Conservation (phyloP, 2,329 filamentous ascomycete species). For the Sphaerulina populicola region DNA sequence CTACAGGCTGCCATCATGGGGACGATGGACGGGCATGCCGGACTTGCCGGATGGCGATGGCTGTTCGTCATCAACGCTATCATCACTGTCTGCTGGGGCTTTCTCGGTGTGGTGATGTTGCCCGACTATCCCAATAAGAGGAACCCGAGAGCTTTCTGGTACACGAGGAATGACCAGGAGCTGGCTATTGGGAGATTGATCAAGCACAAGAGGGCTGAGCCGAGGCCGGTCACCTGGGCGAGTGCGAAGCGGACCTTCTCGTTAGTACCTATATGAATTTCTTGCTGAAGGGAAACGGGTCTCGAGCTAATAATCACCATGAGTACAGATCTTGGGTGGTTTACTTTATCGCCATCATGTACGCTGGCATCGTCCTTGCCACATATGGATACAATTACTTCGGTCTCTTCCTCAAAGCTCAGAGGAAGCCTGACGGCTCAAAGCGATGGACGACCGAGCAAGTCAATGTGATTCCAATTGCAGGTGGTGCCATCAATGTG, state of each 20-base stretch:
- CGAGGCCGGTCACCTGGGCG: conserved; percentile 41
- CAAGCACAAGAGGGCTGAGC: conserved; percentile 40
- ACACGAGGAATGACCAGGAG: conserved; percentile 37
- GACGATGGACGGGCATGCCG: conserved; percentile 27
- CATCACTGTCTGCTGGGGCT: conserved; percentile 33
- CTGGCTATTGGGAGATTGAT: conserved; percentile 40
- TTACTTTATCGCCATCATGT: conserved; percentile 42
- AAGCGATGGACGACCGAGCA: conserved; percentile 38
- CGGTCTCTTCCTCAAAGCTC: conserved; percentile 37
- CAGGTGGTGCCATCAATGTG: conserved; percentile 43
- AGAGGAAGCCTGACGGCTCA: conserved; percentile 38
- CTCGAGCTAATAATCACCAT: conserved; percentile 9
- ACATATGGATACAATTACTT: conserved; percentile 45
- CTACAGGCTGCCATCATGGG: conserved; percentile 26
- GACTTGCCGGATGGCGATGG: conserved; percentile 34
- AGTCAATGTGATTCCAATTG: conserved; percentile 46
- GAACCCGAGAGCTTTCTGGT: conserved; percentile 39
- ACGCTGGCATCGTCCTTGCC: conserved; percentile 41
- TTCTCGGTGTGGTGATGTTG: conserved; percentile 32
- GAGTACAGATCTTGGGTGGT: conserved; percentile 33
- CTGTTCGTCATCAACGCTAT: conserved; percentile 33
- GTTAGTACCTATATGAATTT: background rate
- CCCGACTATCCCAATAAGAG: conserved; percentile 35
- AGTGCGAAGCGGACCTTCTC: conserved; percentile 40
- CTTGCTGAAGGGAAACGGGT: too few relatives aligned